Evolutionary conservation across 164 flowering plant genomes (phyloP).

Genomic region (Tetracentron sinense): DNA sequence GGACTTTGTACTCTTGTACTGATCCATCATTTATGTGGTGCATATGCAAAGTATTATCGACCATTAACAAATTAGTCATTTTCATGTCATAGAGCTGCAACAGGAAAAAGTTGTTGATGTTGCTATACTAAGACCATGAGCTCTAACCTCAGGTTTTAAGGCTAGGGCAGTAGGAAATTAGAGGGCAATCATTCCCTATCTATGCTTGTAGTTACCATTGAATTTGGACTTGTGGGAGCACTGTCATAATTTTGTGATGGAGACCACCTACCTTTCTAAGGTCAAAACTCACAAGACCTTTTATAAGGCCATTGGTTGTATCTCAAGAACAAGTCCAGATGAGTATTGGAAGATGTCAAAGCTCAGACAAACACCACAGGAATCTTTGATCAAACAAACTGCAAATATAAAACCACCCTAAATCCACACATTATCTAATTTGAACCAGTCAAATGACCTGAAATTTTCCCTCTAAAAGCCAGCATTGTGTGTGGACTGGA

Average conservation of each 20-base stretch:
- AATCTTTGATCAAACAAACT: background rate
- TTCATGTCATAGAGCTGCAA: background rate
- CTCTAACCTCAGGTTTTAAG: background rate
- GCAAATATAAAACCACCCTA: background rate
- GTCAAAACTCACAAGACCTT: background rate
- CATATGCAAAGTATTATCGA: no score
- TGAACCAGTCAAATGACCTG: background rate
- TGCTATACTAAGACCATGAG: background rate
- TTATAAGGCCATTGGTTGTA: background rate
- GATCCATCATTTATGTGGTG: no score
- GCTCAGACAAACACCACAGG: background rate
- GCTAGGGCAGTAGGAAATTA: background rate
- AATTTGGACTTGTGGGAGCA: no score
- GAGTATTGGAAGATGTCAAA: background rate
- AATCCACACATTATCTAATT: background rate
- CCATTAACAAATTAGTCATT: background rate
- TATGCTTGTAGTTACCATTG: no score
- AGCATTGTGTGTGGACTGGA: no score
- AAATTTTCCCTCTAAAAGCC: no score
- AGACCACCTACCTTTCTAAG: background rate
- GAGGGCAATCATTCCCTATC: no score
- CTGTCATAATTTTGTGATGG: no score
- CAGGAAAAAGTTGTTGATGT: background rate
- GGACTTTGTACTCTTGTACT: no score
- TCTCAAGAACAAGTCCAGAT: no score